Conservation (phyloP, 176 grass and related monocot species). For the Pharus latifolius region DNA sequence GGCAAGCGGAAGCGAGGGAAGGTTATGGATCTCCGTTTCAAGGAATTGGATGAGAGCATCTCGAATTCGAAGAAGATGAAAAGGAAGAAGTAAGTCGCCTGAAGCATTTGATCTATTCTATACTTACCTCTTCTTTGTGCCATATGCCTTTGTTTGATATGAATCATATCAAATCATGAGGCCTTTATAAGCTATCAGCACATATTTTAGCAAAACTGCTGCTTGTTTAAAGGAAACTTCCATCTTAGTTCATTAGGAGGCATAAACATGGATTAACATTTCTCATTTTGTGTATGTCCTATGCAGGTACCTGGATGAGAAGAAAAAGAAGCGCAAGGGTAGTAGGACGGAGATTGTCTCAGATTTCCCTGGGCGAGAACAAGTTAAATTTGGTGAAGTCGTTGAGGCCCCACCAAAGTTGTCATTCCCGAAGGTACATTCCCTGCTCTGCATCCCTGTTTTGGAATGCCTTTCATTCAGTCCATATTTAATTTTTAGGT, state of each 20-base stretch:
- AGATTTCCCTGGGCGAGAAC: conserved; percentile 59
- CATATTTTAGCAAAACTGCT: background rate
- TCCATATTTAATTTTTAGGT: background rate
- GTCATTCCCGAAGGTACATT: conserved; percentile 63
- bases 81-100: conserved; percentile 64
- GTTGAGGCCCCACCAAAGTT: conserved; percentile 84
- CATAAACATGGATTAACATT: background rate
- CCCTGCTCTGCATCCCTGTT: background rate
- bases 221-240: background rate
- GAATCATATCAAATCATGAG: background rate
- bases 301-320: conserved; percentile 69
- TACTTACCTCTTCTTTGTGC: too few relatives aligned
- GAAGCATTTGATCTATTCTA: background rate
- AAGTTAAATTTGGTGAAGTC: conserved; percentile 85
- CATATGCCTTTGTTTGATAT: background rate
- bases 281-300: background rate
- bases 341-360: conserved; percentile 26
- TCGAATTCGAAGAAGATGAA: conserved; percentile 62
- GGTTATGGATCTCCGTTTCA: conserved; percentile 63
- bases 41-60: conserved; percentile 43
- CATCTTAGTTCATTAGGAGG: background rate
- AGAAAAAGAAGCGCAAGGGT: conserved; percentile 83
- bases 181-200: background rate
- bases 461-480: background rate
- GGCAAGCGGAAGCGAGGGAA: conserved; percentile 38